Percentiles rank a stretch among this genome's conserved stretches.
These are phyloP conservation scores for Lactarius evosmus DNA, from an alignment of 768 basidiomycete genomes.

Conservation along the genomic window DNA sequence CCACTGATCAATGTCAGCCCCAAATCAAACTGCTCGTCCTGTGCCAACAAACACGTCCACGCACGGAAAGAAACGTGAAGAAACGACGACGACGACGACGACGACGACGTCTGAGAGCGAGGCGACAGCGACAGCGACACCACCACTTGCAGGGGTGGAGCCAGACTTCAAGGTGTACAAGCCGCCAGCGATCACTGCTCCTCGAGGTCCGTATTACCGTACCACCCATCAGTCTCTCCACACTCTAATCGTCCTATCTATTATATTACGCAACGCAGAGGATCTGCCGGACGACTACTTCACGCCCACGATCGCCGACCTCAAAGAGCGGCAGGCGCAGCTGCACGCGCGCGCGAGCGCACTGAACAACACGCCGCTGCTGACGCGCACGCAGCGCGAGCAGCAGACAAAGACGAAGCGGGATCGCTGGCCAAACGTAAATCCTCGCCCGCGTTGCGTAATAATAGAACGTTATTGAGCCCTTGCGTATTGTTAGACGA, in stretches of 20 bases:
- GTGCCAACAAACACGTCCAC: neutral
- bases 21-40: neutral
- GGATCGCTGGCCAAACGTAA: slow-evolving; percentile 74
- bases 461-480: neutral
- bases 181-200: slow-evolving; percentile 8
- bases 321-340: slow-evolving; percentile 62
- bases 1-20: slow-evolving; percentile 9
- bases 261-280: slow-evolving; percentile 8
- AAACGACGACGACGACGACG: neutral
- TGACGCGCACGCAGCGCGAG: slow-evolving; percentile 60
- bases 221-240: no score
- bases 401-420: slow-evolving; percentile 55
- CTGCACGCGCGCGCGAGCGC: slow-evolving; percentile 59
- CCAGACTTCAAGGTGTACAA: slow-evolving; percentile 24
- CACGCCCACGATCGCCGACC: slow-evolving; percentile 64
- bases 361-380: slow-evolving; percentile 67
- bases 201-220: slow-evolving; percentile 20
- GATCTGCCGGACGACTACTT: slow-evolving; percentile 73
- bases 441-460: no score
- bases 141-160: neutral
- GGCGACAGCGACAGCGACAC: no score
- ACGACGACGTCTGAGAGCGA: neutral
- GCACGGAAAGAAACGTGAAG: neutral
- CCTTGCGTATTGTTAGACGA: slow-evolving; percentile 64
- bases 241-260: no score